Evolutionary conservation across 1,284 basidiomycete genomes (phyloP).

Genomic region (Puccinia novopanici): DNA sequence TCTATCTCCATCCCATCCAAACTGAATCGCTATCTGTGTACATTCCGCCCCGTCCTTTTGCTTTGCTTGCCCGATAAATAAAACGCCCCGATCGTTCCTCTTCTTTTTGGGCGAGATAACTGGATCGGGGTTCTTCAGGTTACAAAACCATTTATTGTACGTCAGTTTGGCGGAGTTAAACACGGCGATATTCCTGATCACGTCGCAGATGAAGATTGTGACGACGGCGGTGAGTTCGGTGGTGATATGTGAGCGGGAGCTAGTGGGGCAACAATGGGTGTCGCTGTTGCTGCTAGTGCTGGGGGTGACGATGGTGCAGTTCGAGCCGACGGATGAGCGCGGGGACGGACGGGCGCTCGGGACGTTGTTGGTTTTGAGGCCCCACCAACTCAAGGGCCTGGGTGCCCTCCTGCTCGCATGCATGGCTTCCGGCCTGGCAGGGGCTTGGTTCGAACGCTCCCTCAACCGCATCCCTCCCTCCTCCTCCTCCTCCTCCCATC

Average conservation of each 20-base stretch:
- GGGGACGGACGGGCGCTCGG: too few relatives aligned
- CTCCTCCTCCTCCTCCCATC: neutral
- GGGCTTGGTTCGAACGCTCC: slow-evolving; percentile 30
- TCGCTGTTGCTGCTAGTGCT: slow-evolving; percentile 5
- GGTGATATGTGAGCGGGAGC: slow-evolving; percentile 1
- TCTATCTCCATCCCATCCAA: too few relatives aligned
- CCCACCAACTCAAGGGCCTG: slow-evolving; percentile 22
- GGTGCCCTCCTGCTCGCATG: neutral
- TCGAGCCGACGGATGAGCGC: neutral
- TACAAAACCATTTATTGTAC: slow-evolving; percentile 45
- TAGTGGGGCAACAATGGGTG: slow-evolving; percentile 6
- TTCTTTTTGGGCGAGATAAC: neutral
- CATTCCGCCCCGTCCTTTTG: too few relatives aligned
- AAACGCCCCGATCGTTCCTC: too few relatives aligned
- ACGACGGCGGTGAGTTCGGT: slow-evolving; percentile 30
- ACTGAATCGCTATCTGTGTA: too few relatives aligned
- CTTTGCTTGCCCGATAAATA: too few relatives aligned
- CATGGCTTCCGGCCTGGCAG: slow-evolving; percentile 27
- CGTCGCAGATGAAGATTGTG: slow-evolving; percentile 35
- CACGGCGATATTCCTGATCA: slow-evolving; percentile 29
- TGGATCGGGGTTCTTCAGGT: neutral
- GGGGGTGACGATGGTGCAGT: slow-evolving; percentile 32
- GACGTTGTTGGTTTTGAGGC: neutral
- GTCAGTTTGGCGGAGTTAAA: slow-evolving; percentile 9
- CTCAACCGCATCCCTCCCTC: neutral